These are phyloP conservation scores for Sphagnum tenellum DNA, from an alignment of 225 moss, liverwort and hornwort genomes.

Conservation along the genomic window DNA sequence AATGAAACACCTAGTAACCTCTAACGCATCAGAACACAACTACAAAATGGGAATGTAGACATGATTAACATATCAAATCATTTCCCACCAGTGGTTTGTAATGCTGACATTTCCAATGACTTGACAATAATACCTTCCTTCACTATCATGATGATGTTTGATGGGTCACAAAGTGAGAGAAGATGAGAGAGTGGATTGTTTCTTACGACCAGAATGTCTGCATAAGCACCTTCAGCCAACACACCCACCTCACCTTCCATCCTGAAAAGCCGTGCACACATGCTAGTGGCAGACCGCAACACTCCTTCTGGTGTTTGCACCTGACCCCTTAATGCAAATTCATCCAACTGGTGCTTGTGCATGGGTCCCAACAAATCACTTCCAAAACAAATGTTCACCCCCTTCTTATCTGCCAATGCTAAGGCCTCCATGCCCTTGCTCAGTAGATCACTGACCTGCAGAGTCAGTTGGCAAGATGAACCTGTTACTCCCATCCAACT, in stretches of 20 bases:
- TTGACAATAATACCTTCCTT: conserved; percentile 43
- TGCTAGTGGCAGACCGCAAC: conserved; percentile 45
- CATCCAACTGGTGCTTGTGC: conserved; percentile 49
- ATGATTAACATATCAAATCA: too few relatives aligned
- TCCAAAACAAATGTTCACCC: conserved; percentile 49
- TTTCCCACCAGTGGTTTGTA: neutral
- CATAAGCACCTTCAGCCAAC: conserved; percentile 29
- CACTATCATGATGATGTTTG: conserved; percentile 32
- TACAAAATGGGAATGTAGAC: too few relatives aligned
- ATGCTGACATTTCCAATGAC: neutral
- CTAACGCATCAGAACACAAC: too few relatives aligned
- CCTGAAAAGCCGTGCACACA: conserved; percentile 40
- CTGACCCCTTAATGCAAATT: conserved; percentile 34
- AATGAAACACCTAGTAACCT: too few relatives aligned
- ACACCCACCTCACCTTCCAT: conserved; percentile 52
- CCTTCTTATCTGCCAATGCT: conserved; percentile 31
- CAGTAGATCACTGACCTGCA: conserved; percentile 48
- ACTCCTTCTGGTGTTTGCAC: conserved; percentile 37
- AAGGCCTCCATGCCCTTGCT: conserved; percentile 37
- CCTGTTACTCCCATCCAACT: too few relatives aligned
- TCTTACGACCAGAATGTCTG: conserved; percentile 36
- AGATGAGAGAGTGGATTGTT: conserved; percentile 41
- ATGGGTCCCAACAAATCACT: conserved; percentile 50
- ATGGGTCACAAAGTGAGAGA: conserved; percentile 21
- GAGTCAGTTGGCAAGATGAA: neutral